Evolutionary conservation across 345 rosid genomes (phyloP).

Genomic region (Ceriops tagal): DNA sequence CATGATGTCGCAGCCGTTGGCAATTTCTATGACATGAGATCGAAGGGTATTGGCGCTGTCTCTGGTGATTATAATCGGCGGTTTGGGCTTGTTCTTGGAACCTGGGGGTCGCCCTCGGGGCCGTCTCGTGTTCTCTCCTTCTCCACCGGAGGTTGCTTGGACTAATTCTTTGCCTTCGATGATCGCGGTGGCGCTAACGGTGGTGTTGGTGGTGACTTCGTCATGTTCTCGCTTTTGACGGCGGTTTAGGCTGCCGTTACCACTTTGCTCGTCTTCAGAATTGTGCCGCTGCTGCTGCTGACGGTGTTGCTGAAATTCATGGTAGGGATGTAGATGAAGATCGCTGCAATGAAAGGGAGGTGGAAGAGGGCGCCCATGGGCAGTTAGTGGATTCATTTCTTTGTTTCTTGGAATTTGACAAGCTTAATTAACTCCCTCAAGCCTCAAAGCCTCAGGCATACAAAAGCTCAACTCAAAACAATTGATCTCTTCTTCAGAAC

Average conservation of each 20-base stretch:
- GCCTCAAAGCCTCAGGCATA: not conserved
- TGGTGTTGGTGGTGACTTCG: constrained; percentile 22
- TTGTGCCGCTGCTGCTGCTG: constrained; percentile 44
- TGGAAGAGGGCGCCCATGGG: constrained; percentile 75
- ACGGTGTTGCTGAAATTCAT: constrained; percentile 54
- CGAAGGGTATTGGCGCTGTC: constrained; percentile 97
- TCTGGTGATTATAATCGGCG: constrained; percentile 87
- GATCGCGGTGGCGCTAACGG: constrained; percentile 3
- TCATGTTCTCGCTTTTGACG: constrained; percentile 72
- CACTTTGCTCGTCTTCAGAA: constrained; percentile 45
- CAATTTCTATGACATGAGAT: constrained; percentile 88
- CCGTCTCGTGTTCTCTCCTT: constrained; percentile 55
- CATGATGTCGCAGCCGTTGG: constrained; percentile 72
- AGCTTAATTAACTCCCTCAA: constrained; percentile 18
- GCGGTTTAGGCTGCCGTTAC: constrained; percentile 32
- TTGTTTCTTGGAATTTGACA: not conserved
- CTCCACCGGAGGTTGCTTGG: constrained; percentile 30
- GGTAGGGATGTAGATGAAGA: constrained; percentile 64
- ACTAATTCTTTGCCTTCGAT: constrained; percentile 41
- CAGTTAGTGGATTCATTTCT: constrained; percentile 67
- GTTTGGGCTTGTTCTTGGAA: constrained; percentile 86
- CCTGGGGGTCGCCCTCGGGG: constrained; percentile 89
- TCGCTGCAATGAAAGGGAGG: constrained; percentile 80
- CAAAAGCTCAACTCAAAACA: not conserved
- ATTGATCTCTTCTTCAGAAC: too few species aligned